Base-by-base conservation (phyloP, 257 asterid species). In the Solanum piurae region DNA sequence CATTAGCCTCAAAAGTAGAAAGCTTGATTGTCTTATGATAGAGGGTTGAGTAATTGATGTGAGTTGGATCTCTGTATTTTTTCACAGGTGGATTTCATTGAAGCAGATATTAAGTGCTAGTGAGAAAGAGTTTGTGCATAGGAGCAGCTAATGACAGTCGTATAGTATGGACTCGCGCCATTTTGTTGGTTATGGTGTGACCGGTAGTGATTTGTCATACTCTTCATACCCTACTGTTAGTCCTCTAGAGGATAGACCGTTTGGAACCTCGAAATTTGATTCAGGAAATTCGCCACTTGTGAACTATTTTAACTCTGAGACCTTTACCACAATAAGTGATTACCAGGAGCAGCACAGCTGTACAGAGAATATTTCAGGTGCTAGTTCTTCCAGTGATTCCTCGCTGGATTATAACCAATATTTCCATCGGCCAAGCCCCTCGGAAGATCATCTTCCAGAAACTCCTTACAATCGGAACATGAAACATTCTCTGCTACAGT, bases 361-460 rank as follows among this genome's bases (percentile, higher is more conserved):
- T 29, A 87, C 94, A 4, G 95, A 93, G 44, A 92, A 89, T 89
- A 89, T 90, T 86, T 92, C 96, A n/a, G 93, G 87, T 71, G 88
- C 93, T 87, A 92, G 92, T 73, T 91, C 91, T 85, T 93, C 96
- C 23, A 92, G 95, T n/a, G 92, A 90, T 76, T 93, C 98, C 66
- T 90, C 94, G 2, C 90, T 89, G 84, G 94, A 92, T 91, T 92
- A 89, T 87, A 90, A 76, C 86, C 75, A 89, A 64, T 86, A 84
- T 89, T 79, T 89, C 79, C 96, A 90, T 23, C 95, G 88, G 42
- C 91, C 92, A 29, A 89, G 90, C 49, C 85, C 92, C 23, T 88
- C 92, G n/a, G 86, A 83, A 34, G 91, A 89, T 86, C 64, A 68
- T 88, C 89, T 86, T 80, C 95, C 90, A 86, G 91, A 90, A 74